Evolutionary conservation across 164 flowering plant genomes (phyloP).

Genomic region (Litsea cubeba): DNA sequence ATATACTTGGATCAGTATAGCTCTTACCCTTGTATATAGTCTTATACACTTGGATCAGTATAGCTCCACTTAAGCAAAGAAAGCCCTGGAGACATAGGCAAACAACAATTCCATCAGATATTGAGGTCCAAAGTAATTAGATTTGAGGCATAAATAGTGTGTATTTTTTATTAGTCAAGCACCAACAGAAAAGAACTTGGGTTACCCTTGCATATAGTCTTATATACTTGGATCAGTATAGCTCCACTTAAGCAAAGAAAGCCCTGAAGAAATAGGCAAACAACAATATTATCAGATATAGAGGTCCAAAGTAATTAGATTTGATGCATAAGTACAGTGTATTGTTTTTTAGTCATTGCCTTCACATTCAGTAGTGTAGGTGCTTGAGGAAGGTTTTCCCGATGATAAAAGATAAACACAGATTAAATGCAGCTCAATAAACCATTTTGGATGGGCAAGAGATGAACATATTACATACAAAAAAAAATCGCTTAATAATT

Average conservation of each 20-base stretch:
- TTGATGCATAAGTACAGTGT: too few relatives aligned
- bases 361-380: background rate
- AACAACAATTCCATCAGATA: too few relatives aligned
- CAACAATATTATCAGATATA: background rate
- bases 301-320: background rate
- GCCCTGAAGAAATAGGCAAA: constrained; percentile 43
- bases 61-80: too few relatives aligned
- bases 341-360: background rate
- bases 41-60: too few relatives aligned
- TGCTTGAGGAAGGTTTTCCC: background rate
- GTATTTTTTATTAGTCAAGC: constrained; percentile 26
- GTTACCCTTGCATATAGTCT: constrained; percentile 41
- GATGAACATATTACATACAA: too few relatives aligned
- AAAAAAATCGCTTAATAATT: too few relatives aligned
- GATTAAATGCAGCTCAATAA: background rate
- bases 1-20: too few relatives aligned
- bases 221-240: constrained; percentile 66
- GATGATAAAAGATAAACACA: background rate
- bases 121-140: too few relatives aligned
- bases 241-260: constrained; percentile 95
- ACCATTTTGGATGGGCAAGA: too few relatives aligned
- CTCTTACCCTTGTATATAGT: too few relatives aligned
- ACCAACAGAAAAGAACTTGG: constrained; percentile 66
- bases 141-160: too few relatives aligned
- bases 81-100: too few relatives aligned